Evolutionary conservation across 148 eudicot species (phyloP), one percentile per base, ranked within the genome.

Genomic region (Rhododendron henanense): DNA sequence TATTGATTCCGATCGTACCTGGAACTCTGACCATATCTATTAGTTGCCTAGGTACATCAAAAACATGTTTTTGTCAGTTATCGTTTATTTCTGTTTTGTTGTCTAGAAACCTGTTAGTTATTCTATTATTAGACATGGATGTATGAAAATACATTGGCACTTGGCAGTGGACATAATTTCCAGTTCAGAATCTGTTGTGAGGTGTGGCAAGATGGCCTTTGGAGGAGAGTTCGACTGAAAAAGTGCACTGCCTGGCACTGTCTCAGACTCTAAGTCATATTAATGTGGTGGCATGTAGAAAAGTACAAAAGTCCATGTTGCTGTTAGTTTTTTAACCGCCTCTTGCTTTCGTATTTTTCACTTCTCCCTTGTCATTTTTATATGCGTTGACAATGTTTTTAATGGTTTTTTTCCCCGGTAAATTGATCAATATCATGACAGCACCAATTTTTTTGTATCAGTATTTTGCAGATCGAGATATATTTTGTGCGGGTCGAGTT

Each of bases 401-500:
- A 28, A 13, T 28, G 28, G 39, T 69, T 10, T 69, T 65, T n/a
- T 2, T 7, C 33, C 1, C 47, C 3, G 8, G 79, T 45, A 33
- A 3, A 8, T 73, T 84, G 59, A 14, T 28, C 11, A 84, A 79
- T 50, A 3, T 14, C 33, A 71, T 14, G 6, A 44, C 53, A 35
- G 75, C 23, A 25, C 76, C 76, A 1, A 7, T 25, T 88, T 25
- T 78, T 2, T 81, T 2, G 81, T 3, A 79, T 90, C 98, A 97
- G 98, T 97, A 97, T 90, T 97, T 97, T 93, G 99, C 99, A 86
- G 99, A 97, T 84, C 90, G 98, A 67, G 98, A 97, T 92, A 95
- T 97, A 55, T 97, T 97, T 83, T 97, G 99, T 86, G 99, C 99
- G 85, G 99, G 99, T 74, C 98, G 99, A 86, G 99, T 97, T 48